Evolutionary conservation across 2,329 filamentous ascomycete genomes (phyloP).

Genomic region (Paecilomyces formosus): DNA sequence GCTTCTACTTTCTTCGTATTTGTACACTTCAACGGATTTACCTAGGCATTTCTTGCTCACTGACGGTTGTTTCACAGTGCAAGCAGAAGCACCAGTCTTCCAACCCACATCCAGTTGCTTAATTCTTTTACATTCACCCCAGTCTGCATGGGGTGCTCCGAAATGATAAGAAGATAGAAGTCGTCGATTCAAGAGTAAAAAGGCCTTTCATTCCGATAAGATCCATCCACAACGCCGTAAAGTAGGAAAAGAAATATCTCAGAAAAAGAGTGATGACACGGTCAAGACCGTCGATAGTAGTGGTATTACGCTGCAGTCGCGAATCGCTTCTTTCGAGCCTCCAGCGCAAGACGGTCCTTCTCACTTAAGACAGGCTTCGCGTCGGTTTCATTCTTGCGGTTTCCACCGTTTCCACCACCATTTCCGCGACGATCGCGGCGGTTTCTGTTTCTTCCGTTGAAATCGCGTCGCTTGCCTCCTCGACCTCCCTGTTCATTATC

Average conservation of each 20-base stretch:
- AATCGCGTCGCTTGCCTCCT: conserved; percentile 35
- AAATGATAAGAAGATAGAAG: not conserved
- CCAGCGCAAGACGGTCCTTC: conserved; percentile 36
- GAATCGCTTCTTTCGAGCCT: conserved; percentile 43
- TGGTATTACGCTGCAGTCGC: conserved; percentile 20
- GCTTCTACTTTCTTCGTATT: not conserved
- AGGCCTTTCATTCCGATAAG: not conserved
- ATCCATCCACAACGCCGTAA: not conserved
- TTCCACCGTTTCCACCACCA: conserved; percentile 12
- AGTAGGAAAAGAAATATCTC: not conserved
- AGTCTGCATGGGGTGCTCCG: not conserved
- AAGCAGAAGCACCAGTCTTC: not conserved
- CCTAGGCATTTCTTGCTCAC: not conserved
- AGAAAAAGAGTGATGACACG: not conserved
- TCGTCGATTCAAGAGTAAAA: conserved; percentile 1
- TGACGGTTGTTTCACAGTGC: not conserved
- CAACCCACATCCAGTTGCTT: not conserved
- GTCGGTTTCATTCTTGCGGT: conserved; percentile 13
- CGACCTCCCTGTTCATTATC: conserved; percentile 30
- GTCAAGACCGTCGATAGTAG: not conserved
- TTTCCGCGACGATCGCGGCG: conserved; percentile 13
- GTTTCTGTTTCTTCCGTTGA: conserved; percentile 25
- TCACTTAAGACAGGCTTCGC: conserved; percentile 23
- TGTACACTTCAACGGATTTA: not conserved
- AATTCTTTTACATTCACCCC: not conserved